A percentile compares a stretch with the other conserved stretches of the same genome.
phyloP scores from a whole-genome alignment of 1,139 yeast genomes.

The Kodamaea fungicola region DNA sequence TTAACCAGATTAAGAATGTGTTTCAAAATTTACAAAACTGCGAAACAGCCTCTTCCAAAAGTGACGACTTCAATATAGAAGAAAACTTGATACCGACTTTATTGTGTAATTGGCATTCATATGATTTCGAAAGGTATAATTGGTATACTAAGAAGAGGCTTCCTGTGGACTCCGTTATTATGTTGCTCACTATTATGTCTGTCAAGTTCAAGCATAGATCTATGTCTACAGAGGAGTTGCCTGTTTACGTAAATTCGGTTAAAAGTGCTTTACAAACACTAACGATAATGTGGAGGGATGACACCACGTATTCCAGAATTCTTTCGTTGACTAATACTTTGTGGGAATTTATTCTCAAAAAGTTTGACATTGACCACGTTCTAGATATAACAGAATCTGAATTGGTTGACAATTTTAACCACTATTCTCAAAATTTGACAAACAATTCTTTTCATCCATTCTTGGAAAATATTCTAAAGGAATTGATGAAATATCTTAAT shows the following conservation, averaged over 20 bases:
- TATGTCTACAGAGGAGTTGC: constrained; percentile 28
- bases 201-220: constrained; percentile 50
- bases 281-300: constrained; percentile 46
- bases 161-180: constrained; percentile 57
- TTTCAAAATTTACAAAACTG: no score
- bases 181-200: constrained; percentile 49
- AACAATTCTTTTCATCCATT: constrained; percentile 44
- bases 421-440: constrained; percentile 26
- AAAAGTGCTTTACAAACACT: constrained; percentile 43
- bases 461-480: constrained; percentile 40
- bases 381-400: no score
- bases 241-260: constrained; percentile 36
- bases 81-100: constrained; percentile 47
- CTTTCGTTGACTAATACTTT: constrained; percentile 39
- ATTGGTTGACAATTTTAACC: no score
- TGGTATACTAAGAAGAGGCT: constrained; percentile 60
- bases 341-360: constrained; percentile 44
- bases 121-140: constrained; percentile 50
- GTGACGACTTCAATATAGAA: no score
- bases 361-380: constrained; percentile 4
- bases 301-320: constrained; percentile 47
- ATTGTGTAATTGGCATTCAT: constrained; percentile 55
- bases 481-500: constrained; percentile 30
- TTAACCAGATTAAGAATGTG: no score
- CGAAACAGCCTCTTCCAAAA: no score